Base-by-base conservation (phyloP, 495 filamentous ascomycete species). In the Parathielavia appendiculata region DNA sequence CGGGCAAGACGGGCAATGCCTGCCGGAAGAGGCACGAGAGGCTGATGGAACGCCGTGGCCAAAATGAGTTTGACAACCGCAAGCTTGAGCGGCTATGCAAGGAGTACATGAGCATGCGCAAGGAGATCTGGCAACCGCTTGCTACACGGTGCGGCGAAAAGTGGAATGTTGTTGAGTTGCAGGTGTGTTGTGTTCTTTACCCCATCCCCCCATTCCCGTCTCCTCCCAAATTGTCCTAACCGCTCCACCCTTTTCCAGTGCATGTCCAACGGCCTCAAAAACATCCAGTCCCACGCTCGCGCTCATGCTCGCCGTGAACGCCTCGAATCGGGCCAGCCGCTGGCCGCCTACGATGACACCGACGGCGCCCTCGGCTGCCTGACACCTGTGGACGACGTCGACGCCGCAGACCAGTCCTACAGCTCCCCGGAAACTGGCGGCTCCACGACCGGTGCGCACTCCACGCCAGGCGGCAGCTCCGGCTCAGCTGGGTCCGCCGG, bases 21-120 rank as follows among this genome's bases (percentile, higher is more conserved):
- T 91, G 87, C 72, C 85, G 87, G 16, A 91, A 91, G 68, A 78
- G 87, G 43, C 85, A 90, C 65, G 87, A 90, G 71, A 74, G 87
- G 20, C 71, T 90, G 57, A 83, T 90, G 80, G 86, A 88, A 68
- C 78, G 81, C 58, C 75, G 76, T 54, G 81, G 80, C 41, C 75
- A 78, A 47, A 85, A 86, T 60, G 83, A 86, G 57, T 90, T 86
- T 79, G 85, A 89, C 66, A 79, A 76, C 41, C 67, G 80, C 50
- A 87, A 84, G 73, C 73, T 88, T 4, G 84, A 89, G 63, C 73
- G 71, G 14, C 67, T 91, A 11, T 83, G 83, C 46, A 81, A 80
- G 67, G 83, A 82, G 60, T 91, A 91, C 69, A 81, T 84, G 76
- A 78, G 75, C 36, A 76, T 84, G 70, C 79, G 87, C 50, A 81